Evolutionary conservation across 2,329 filamentous ascomycete species (phyloP), one percentile per base, ranked within the genome.

Genomic region (Penicillium sp.): DNA sequence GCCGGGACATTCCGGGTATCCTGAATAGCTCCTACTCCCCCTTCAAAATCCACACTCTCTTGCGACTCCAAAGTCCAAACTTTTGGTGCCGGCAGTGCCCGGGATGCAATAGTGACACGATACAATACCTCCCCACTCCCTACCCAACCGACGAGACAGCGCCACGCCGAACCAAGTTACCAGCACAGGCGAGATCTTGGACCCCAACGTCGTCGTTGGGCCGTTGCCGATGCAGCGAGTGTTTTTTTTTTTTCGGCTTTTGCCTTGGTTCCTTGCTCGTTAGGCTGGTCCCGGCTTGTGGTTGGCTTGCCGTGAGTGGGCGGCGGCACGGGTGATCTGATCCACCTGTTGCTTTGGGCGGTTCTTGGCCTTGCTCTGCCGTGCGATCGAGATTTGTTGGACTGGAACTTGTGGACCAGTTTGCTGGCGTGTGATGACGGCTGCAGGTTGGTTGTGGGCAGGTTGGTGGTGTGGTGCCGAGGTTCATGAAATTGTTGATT

Each of bases 311-410:
- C 35, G 35, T 25, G 49, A 41, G 38, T 43, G 51, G 38, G 28
- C 34, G 38, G 51, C 25, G 51, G 51, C 38, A 7, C 25, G 38
- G 51, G 37, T 43, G 51, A 53, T 53, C 51, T 10, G 51, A 53
- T 43, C 51, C 51, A 53, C 51, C 31, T 43, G 25, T 20, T 39
- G 35, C 17, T 25, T 39, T 52, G 12, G 35, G 34, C 49, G 49
- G 35, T 39, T 52, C 35, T 39, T 39, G 8, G 3, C 25, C 48
- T 31, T 31, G 7, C 1, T 22, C 31, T 39, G 49, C 49, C 20
- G 35, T 52, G 35, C 35, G 49, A 52, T 52, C 49, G 35, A 25
- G 49, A 52, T 52, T 34, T 50, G 49, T 37, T 28, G 45, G 28
- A n/a, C 25, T 22, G 22, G 22, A 22, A 22, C 22, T 22, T 22